Base-by-base conservation (phyloP, 371 early-diverging fungal genomes). In the Mucor circinelloides region DNA sequence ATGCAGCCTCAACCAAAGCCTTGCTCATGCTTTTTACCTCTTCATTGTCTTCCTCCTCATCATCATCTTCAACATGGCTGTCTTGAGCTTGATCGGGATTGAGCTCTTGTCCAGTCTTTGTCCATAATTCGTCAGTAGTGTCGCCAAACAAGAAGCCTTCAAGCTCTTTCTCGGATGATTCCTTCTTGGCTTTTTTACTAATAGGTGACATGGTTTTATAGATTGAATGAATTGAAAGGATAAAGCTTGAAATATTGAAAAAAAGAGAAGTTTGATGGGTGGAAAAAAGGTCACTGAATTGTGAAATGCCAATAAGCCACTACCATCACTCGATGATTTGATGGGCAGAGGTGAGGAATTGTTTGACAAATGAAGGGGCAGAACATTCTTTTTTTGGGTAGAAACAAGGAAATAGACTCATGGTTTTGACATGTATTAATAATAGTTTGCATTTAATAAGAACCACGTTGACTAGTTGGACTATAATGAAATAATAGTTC, bases 101-200 rank as follows among this genome's bases (percentile, higher is more conserved):
- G 19, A 72, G 48, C 65, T 80, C 82, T 48, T 71, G 68, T 13
- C 78, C 83, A 15, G 75, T 66, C 46, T 73, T 73, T 13, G 67
- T 46, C 72, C 84, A 81, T 9, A 81, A 30, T 7, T 77, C 73
- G 1, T 63, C 68, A 1, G 68, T 76, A 25, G 75, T 81, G 19
- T 74, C 84, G 13, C 91, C 93, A 85, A 92, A 92, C 25, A 91
- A 81, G 19, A 91, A 74, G 25, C 61, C 79, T 70, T 91, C 93
- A 13, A 92, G 77, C 58, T 85, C 89, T n/a, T 70, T 64, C 70
- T 92, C 93, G 6, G 81, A 81, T 1, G 68, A 21, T 34, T 64
- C 73, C n/a, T 31, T 67, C 40, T 71, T 74, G 52, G 56, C 60
- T 59, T 73, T 74, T 52, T 72, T 71, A 44, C 63, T 64, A 15